Evolutionary conservation across 306 rosid genomes (phyloP), one percentile per base, ranked within the genome.

Genomic region (Trichosanthes cucumerina): DNA sequence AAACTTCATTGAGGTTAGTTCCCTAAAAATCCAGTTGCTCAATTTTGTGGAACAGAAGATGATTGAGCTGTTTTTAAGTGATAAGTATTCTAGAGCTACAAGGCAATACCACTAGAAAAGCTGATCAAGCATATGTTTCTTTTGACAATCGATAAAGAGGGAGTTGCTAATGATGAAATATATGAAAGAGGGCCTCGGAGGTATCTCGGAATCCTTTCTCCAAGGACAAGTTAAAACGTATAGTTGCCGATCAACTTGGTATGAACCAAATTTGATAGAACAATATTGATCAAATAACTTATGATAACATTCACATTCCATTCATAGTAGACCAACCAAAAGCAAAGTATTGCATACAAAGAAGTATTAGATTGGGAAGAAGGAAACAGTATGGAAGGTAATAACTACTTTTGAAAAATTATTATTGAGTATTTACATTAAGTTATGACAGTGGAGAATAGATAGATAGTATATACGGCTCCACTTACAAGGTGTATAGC

Each of bases 361-460:
- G 16, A 28, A 64, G 26, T 9, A 36, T 4, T 3, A 65, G 72
- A 36, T 19, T 44, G 28, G 72, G 21, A 65, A 65, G 72, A 36
- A 36, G 24, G 43, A 34, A 64, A 15, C 6, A 64, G 24, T 64
- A n/a, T 1, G 9, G 23, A 9, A 66, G 18, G 18, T 6, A 15
- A 63, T 23, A 23, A 70, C 54, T 44, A 43, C 56, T 43, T 13
- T 0, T 2, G 4, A 16, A 76, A 84, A 66, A 78, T 82, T 90
- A 82, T 82, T 90, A 81, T 65, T 78, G 88, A 82, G 80, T 90
- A 89, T 91, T 88, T 91, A 90, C 94, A 93, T 62, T n/a, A n/a
- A 80, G n/a, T 65, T 38, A 68, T 78, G 46, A 75, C 54, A 70
- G 76, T 78, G 78, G 62, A 81, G 33, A 33, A 62, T 33, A 81